These are phyloP conservation scores for Claviceps sp. DNA, from an alignment of 2,329 filamentous ascomycete species.

Conservation along the genomic window DNA sequence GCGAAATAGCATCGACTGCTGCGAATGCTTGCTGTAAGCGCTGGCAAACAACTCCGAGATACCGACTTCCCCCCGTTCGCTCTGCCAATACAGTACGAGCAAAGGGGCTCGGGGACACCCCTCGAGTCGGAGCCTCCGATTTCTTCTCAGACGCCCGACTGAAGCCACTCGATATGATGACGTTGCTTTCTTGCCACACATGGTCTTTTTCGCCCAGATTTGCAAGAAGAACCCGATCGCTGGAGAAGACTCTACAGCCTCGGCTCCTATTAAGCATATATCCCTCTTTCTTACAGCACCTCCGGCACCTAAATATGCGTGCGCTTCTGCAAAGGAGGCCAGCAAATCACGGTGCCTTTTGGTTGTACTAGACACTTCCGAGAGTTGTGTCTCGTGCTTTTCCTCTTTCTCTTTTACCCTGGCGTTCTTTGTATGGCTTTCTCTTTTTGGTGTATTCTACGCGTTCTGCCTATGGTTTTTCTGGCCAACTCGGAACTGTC, in stretches of 20 bases:
- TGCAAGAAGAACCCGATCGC: not conserved
- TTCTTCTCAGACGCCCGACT: not conserved
- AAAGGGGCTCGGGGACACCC: not conserved
- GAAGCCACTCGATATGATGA: not conserved
- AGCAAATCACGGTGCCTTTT: not conserved
- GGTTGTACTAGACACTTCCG: not conserved
- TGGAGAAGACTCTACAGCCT: not conserved
- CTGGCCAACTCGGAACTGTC: not conserved
- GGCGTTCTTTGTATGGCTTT: not conserved
- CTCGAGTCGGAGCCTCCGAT: not conserved
- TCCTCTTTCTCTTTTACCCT: not conserved
- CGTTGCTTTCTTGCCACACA: not conserved
- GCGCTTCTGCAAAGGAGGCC: not conserved
- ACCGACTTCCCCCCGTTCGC: not conserved
- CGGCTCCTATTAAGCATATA: not conserved
- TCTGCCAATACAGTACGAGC: not conserved
- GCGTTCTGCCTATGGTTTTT: not conserved
- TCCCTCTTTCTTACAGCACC: not conserved
- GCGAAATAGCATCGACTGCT: slow-evolving; percentile 23
- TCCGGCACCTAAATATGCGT: not conserved
- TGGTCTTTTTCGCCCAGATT: not conserved
- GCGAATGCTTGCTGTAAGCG: slow-evolving; percentile 25
- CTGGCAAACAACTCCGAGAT: not conserved
- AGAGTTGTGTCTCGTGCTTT: not conserved
- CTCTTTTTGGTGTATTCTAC: not conserved